Base-by-base conservation (phyloP, 352 stramenopile species). In the Pythium coloratum region DNA sequence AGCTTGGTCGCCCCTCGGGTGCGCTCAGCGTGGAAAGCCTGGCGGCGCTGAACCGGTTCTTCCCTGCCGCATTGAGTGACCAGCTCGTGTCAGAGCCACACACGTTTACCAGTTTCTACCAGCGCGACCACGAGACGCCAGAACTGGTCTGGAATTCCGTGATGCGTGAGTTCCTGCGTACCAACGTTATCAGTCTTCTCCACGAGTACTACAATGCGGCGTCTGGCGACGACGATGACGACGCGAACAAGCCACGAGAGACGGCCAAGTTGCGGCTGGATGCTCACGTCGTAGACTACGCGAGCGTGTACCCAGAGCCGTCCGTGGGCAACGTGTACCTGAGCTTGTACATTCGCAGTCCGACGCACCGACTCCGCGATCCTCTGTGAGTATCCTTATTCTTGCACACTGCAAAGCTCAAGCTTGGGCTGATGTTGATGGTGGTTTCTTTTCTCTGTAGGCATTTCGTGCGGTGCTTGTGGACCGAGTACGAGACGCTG, bases 61-160 rank as follows among this genome's bases (percentile, higher is more conserved):
- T 96, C 57, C 86, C 88, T 6, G 75, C 80, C 6, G 64, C 79
- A 2, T 72, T 96, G 46, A 75, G 88, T 33, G 79, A 84, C 4
- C 67, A 82, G 59, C 76, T 96, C 54, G 80, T 82, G 18, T 73
- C 73, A 42, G 73, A 71, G 18, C 84, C 81, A 7, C 60, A 80
- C 13, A 76, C 67, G 0, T 92, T 85, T 40, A 60, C 88, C 42
- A 75, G 78, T 49, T 94, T 84, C 53, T 81, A 84, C 59, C 76
- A 99, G 80, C 71, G 66, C 44, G 90, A 98, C 55, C 92, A 96
- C 66, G 91, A 96, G 66, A 97, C 83, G 26, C 96, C 96, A 0
- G 96, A 98, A 69, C 80, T 98, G 9, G 93, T 99, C 28, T 99
- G 96, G 96, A 96, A 97, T 57, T 70, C 72, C 20, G 78, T 86